Percentiles rank a stretch among this genome's conserved stretches.
Conservation (phyloP, 306 rosid species). For the Citrullus mucosospermus region DNA sequence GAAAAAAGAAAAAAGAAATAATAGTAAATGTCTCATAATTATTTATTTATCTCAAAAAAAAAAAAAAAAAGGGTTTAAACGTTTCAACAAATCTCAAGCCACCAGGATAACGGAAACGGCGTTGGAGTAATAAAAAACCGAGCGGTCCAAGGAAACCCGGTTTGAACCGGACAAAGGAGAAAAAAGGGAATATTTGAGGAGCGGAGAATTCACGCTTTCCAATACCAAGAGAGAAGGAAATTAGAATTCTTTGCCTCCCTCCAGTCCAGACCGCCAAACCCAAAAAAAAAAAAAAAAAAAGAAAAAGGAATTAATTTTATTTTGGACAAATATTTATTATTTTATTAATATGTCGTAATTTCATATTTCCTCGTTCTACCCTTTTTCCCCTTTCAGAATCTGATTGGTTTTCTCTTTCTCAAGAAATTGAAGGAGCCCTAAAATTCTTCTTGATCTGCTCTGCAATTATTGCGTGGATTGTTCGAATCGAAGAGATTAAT, state of each 20-base stretch:
- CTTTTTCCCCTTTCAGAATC: slow-evolving; percentile 2
- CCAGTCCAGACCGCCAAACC: slow-evolving; percentile 4
- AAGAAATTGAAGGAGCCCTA: slow-evolving; percentile 2
- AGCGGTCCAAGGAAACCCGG: not conserved
- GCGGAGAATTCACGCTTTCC: slow-evolving; percentile 37
- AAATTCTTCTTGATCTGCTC: slow-evolving; percentile 13
- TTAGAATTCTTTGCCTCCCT: slow-evolving; percentile 53
- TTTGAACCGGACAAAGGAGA: slow-evolving; percentile 7
- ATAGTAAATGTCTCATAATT: not conserved
- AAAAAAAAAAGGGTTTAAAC: not conserved
- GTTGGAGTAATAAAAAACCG: not conserved
- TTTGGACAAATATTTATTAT: not conserved
- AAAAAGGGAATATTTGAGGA: slow-evolving; percentile 25
- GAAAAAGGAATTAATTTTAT: not conserved
- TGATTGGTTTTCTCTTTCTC: slow-evolving; percentile 3
- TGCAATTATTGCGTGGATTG: slow-evolving; percentile 12
- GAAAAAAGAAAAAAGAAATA: too few relatives aligned
- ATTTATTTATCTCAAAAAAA: not conserved
- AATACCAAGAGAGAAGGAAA: not conserved
- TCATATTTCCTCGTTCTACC: not conserved
- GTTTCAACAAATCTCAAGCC: not conserved
- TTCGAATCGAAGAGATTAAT: slow-evolving; percentile 19
- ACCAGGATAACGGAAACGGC: not conserved
- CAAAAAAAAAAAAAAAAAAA: not conserved
- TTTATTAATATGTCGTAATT: not conserved